Evolutionary conservation across 257 asterid species (phyloP), one percentile per base, ranked within the genome.

Genomic region (Solanum okadae): DNA sequence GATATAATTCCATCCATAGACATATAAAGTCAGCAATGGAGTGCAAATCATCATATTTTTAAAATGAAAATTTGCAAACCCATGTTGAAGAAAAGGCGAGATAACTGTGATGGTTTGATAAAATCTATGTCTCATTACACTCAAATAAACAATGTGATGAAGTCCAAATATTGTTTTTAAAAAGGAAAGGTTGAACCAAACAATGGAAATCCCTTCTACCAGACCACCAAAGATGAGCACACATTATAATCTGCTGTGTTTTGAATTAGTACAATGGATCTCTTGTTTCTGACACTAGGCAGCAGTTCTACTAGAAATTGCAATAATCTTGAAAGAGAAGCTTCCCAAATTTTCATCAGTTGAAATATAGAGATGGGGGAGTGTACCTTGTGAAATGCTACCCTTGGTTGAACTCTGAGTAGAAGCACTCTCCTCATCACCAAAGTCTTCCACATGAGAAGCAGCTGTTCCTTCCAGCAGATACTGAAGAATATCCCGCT

Each of bases 401-500:
- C 29, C 56, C 34, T 78, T 83, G 29, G 83, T 83, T 87, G 92
- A 84, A 59, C 81, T 73, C 88, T 15, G 86, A 86, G 91, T 68
- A 42, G 81, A 90, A 87, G 87, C 91, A 81, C 88, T 89, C 76
- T 92, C 98, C 87, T 92, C 96, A 27, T 5, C 89, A 3, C 85
- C 91, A 68, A 90, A 88, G 67, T 91, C 90, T 88, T 95, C 97
- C 82, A 94, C 88, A 89, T 94, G 88, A 86, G 97, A 90, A 61
- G 96, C 99, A 87, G 92, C 91, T 8, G 96, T 97, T 85, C 98
- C 98, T 89, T 95, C 92, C 82, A 94, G 89, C 86, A 96, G 93
- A 88, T 89, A 86, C 49, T 86, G 85, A 31, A 94, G 89, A 88
- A 89, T 85, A 67, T 94, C 96, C 89, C 88, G 90, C 90, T 92